Base-by-base conservation (phyloP, 1,284 basidiomycete species). In the Laetiporus sulphureus region DNA sequence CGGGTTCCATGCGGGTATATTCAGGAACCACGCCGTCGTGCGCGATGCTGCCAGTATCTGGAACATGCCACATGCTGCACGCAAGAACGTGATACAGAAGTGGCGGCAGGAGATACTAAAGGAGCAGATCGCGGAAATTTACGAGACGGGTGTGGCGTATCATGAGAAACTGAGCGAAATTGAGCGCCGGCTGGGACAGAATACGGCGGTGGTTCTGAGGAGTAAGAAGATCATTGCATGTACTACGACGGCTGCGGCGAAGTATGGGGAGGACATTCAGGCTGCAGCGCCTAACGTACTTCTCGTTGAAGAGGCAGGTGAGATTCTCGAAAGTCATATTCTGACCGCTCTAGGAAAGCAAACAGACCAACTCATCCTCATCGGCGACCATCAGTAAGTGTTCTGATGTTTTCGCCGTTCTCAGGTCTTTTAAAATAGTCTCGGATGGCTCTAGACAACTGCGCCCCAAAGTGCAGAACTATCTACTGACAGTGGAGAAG, bases 321-420 rank as follows among this genome's bases (percentile, higher is more conserved):
- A 83, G 52, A 83, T 83, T 30, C 49, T 83, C 7, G 79, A 83
- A 55, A 77, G 74, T 45, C 81, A 83, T 50, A 61, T 82, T 22
- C 45, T 83, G 32, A 80, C 77, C 0, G 69, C 81, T 0, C 54
- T 83, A n/a, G 65, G 69, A 0, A 44, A 49, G 4, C 46, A 64
- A 3, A 73, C 72, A 0, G 57, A 65, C 5, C 78, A 79, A 30
- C 52, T 83, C 33, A 72, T 83, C 41, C 61, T 83, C 13, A 83
- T 83, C 25, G 80, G 80, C 2, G 81, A 83, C 49, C 80, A 83
- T 54, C 75, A 83, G 79, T 83, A 58, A 18, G 73, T 58, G n/a
- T 5, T 25, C 13, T 29, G 24, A 42, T 46, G 19, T 31, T 42
- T 49, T 15, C n/a, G 11, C 6, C n/a, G 8, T 3, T 41, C 8